Conservation (phyloP, 257 asterid species). For the Petunia secreta region DNA sequence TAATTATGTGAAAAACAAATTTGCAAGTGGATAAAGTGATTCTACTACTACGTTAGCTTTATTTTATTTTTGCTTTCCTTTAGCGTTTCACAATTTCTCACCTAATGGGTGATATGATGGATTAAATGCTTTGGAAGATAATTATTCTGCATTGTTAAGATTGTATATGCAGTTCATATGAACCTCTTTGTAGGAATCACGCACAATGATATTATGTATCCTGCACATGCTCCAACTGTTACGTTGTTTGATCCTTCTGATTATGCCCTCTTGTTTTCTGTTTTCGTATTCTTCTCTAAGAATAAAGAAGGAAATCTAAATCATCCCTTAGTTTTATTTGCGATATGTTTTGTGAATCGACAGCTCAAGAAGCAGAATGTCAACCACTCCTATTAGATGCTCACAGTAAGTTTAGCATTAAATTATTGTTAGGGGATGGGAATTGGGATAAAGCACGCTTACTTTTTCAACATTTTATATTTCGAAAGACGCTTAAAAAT, state of each 20-base stretch:
- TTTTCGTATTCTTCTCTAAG: not conserved
- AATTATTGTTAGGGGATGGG: too few species aligned
- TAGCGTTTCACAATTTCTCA: not conserved
- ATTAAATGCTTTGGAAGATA: not conserved
- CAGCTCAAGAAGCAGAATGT: slow-evolving; percentile 23
- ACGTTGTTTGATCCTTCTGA: not conserved
- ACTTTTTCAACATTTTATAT: too few species aligned
- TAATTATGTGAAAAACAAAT: not conserved
- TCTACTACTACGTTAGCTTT: not conserved
- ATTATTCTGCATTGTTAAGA: not conserved
- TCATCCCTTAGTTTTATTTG: not conserved
- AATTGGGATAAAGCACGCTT: too few species aligned
- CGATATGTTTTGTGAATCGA: slow-evolving; percentile 14
- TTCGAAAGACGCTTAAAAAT: too few species aligned
- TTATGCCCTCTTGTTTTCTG: not conserved
- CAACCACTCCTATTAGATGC: not conserved
- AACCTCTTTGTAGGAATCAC: slow-evolving; percentile 25
- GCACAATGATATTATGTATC: not conserved
- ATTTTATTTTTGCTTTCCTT: not conserved
- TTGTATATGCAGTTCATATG: not conserved
- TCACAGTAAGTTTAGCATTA: too few species aligned
- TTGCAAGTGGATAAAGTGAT: not conserved
- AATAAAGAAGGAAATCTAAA: not conserved
- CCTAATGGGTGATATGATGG: too few species aligned
- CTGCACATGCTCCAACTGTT: not conserved